phyloP scores from a whole-genome alignment of 768 basidiomycete genomes.

The Kwoniella newhampshirensis region DNA sequence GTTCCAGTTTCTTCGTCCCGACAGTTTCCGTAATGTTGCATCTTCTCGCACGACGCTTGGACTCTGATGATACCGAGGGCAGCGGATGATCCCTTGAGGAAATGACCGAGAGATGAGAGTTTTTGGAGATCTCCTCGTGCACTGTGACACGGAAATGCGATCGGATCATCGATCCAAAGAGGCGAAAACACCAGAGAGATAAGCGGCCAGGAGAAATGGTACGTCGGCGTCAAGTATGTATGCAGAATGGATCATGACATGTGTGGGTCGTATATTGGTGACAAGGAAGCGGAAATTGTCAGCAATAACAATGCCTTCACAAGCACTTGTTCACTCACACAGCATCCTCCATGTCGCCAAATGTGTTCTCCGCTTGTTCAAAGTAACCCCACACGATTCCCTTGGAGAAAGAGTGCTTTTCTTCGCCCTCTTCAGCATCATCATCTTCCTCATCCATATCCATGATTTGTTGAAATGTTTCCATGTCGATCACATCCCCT shows the following conservation, averaged over 20 bases:
- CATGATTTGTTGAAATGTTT: constrained; percentile 78
- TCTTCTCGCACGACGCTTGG: constrained; percentile 79
- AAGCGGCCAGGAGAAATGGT: neutral
- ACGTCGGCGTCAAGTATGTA: neutral
- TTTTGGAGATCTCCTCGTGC: constrained; percentile 61
- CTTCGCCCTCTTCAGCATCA: constrained; percentile 57
- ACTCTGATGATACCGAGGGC: constrained; percentile 82
- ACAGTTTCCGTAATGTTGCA: constrained; percentile 79
- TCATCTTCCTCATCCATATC: constrained; percentile 64
- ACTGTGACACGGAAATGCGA: no score
- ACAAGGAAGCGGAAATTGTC: neutral
- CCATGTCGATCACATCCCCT: constrained; percentile 64
- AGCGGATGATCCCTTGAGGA: constrained; percentile 95
- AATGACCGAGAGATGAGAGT: constrained; percentile 81
- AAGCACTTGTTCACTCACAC: constrained; percentile 63
- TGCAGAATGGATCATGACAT: neutral
- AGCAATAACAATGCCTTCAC: neutral
- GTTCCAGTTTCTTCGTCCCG: constrained; percentile 59
- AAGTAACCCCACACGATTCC: constrained; percentile 80
- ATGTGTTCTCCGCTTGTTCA: constrained; percentile 72
- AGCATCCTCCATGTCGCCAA: constrained; percentile 71
- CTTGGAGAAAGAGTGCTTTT: constrained; percentile 78
- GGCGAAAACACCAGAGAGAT: neutral
- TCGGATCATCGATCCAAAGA: no score
- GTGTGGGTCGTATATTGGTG: neutral